A percentile compares a stretch with the other conserved stretches of the same genome.
Evolutionary conservation across 2,329 filamentous ascomycete genomes (phyloP).

Genomic region (Cercospora janseana): DNA sequence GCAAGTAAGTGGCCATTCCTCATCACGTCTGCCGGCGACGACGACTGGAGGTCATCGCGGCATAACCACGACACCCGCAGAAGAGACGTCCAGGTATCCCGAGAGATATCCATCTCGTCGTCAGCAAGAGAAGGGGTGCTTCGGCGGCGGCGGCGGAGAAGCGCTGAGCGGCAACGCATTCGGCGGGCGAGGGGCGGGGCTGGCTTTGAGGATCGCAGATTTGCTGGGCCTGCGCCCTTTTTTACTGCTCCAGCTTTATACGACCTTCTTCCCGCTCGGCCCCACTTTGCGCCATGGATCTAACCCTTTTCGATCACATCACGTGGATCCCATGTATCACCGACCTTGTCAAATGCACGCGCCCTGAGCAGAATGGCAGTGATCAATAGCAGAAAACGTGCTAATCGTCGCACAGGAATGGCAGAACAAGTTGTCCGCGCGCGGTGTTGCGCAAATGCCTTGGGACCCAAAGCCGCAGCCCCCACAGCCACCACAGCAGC

Average conservation of each 20-base stretch:
- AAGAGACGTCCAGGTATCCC: not conserved
- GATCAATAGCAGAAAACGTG: constrained; percentile 2
- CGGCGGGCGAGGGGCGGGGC: constrained; percentile 44
- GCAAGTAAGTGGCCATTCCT: constrained; percentile 59
- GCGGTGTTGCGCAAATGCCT: constrained; percentile 83
- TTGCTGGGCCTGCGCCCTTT: constrained; percentile 44
- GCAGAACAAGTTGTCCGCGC: constrained; percentile 84
- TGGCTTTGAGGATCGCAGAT: constrained; percentile 41
- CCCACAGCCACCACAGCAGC: constrained; percentile 40
- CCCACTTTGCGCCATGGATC: constrained; percentile 27
- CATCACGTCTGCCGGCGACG: not conserved
- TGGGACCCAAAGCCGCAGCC: constrained; percentile 87
- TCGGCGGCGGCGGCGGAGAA: constrained; percentile 20
- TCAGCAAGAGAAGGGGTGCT: constrained; percentile 4
- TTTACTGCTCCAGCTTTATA: constrained; percentile 48
- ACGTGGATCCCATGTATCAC: constrained; percentile 22
- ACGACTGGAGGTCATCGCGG: not conserved
- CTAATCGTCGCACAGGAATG: constrained; percentile 64
- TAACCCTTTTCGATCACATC: constrained; percentile 38
- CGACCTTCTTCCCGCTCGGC: constrained; percentile 30
- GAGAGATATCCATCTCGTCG: not conserved
- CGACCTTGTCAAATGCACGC: not conserved
- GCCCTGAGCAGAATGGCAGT: not conserved
- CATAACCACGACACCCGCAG: not conserved
- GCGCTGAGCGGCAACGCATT: too few relatives aligned